Conservation (phyloP, 2,329 filamentous ascomycete genomes). For the Exophiala oligosperma region DNA sequence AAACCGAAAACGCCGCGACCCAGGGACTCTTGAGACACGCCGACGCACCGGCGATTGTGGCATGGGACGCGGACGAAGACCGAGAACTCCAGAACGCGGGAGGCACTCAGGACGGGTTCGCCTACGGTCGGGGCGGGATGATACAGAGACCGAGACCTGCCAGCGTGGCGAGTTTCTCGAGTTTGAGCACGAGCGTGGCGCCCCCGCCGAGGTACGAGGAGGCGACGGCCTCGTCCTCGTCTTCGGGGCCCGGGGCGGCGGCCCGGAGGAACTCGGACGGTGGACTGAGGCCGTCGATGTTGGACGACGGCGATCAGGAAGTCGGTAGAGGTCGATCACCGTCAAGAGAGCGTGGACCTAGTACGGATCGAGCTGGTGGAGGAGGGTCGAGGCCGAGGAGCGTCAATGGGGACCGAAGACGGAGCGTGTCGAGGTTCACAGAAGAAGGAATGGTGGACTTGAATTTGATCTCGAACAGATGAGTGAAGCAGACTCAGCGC, state of each 20-base stretch:
- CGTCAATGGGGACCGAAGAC: slow-evolving; percentile 9
- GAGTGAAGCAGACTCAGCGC: too few relatives aligned
- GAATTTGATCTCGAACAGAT: background rate
- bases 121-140: slow-evolving; percentile 1
- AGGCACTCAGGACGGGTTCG: slow-evolving; percentile 18
- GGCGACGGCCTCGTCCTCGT: background rate
- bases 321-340: slow-evolving; percentile 6
- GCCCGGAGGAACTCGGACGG: background rate
- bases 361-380: background rate
- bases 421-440: slow-evolving; percentile 10
- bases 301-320: slow-evolving; percentile 1
- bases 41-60: slow-evolving; percentile 8
- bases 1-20: background rate
- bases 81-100: background rate
- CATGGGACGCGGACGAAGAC: background rate
- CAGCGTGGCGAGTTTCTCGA: slow-evolving; percentile 10
- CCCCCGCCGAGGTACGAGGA: slow-evolving; percentile 21
- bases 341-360: background rate
- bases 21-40: slow-evolving; percentile 11
- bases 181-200: background rate
- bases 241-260: background rate
- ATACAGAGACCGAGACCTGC: slow-evolving; percentile 17
- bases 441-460: slow-evolving; percentile 16
- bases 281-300: slow-evolving; percentile 7
- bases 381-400: slow-evolving; percentile 3